phyloP scores from a whole-genome alignment of 2,329 filamentous ascomycete species.

The Calcarisporium arbuscula region DNA sequence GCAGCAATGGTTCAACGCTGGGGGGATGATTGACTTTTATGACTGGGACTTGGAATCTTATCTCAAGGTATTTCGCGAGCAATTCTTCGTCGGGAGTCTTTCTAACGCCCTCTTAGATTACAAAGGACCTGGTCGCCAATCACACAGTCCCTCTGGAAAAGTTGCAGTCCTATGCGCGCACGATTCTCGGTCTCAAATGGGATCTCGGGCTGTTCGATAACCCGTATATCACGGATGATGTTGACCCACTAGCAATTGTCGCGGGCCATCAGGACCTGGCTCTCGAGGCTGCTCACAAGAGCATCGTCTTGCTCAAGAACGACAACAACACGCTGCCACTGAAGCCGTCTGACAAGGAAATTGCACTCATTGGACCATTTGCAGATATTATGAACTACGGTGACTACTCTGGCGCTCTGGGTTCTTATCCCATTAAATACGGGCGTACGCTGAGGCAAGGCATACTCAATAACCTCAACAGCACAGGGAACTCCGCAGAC shows the following conservation, averaged over 20 bases:
- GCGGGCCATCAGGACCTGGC: slow-evolving; percentile 5
- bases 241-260: slow-evolving; percentile 6
- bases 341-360: slow-evolving; percentile 1
- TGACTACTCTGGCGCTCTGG: slow-evolving; percentile 6
- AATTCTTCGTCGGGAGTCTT: too few species aligned
- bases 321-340: slow-evolving; percentile 6
- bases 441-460: slow-evolving; percentile 3
- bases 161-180: slow-evolving; percentile 4
- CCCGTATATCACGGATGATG: slow-evolving; percentile 4
- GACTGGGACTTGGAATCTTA: slow-evolving; percentile 6
- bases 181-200: slow-evolving; percentile 7
- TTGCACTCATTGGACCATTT: slow-evolving; percentile 7
- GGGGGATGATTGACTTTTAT: slow-evolving; percentile 8
- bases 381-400: slow-evolving; percentile 5
- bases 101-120: background rate
- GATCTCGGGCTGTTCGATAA: slow-evolving; percentile 8
- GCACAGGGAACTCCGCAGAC: background rate
- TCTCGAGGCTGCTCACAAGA: slow-evolving; percentile 8
- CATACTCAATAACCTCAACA: slow-evolving; percentile 2
- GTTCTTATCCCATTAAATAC: slow-evolving; percentile 6
- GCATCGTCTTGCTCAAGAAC: slow-evolving; percentile 7
- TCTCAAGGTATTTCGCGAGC: background rate
- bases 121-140: slow-evolving; percentile 5
- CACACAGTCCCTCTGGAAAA: slow-evolving; percentile 4
- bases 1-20: slow-evolving; percentile 8